phyloP scores from a whole-genome alignment of 2,329 filamentous ascomycete genomes.

The Phaeosphaeria sp. region DNA sequence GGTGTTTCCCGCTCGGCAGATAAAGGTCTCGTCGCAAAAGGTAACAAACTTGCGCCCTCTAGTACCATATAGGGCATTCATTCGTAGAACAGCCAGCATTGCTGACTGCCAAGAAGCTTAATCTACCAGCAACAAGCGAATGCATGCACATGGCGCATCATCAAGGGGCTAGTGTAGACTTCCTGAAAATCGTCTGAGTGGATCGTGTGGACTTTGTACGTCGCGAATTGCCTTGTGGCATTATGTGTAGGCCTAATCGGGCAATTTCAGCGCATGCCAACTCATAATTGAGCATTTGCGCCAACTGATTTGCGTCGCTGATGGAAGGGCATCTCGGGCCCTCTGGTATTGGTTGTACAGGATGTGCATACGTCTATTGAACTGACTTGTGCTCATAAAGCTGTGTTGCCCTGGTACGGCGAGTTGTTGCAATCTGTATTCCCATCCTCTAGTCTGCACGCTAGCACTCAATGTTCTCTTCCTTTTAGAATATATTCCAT shows the following conservation, averaged over 20 bases:
- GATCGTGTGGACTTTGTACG: not conserved
- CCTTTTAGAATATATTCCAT: not conserved
- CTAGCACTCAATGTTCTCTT: not conserved
- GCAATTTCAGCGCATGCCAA: not conserved
- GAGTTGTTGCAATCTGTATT: not conserved
- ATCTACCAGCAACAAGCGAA: not conserved
- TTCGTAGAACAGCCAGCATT: not conserved
- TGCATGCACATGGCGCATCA: not conserved
- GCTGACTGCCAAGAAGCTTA: not conserved
- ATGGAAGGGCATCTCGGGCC: not conserved
- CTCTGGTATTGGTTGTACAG: not conserved
- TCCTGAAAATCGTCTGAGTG: not conserved
- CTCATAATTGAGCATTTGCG: not conserved
- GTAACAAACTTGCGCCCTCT: not conserved
- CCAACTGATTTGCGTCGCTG: not conserved
- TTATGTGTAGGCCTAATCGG: not conserved
- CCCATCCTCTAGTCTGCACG: too few relatives aligned
- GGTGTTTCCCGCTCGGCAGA: not conserved
- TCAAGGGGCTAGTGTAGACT: not conserved
- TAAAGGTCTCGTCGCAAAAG: not conserved
- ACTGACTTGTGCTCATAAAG: not conserved
- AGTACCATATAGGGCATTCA: not conserved
- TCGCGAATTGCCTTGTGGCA: not conserved
- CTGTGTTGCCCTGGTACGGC: not conserved
- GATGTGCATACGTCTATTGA: not conserved